Conservation (phyloP, 345 rosid species). For the Arabidopsis suecica region DNA sequence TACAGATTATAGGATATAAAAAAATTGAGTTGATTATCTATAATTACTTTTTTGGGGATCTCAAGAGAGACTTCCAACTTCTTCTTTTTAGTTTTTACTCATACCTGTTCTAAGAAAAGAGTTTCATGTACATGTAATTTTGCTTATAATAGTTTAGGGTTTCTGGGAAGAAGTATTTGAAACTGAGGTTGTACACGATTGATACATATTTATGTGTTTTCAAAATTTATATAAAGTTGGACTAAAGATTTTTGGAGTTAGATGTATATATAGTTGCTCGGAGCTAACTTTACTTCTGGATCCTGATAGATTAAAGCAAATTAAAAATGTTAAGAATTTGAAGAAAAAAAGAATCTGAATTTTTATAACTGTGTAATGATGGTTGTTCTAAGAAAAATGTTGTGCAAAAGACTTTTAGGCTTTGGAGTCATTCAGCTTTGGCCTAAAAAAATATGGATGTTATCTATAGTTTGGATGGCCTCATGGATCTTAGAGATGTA, state of each 20-base stretch:
- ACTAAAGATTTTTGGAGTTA: conserved; percentile 4
- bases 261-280: not conserved
- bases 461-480: conserved; percentile 3
- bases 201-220: conserved; percentile 6
- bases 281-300: conserved; percentile 4
- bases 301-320: not conserved
- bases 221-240: not conserved
- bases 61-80: conserved; percentile 31
- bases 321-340: not conserved
- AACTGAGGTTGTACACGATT: not conserved
- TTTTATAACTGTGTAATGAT: not conserved
- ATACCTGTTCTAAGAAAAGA: not conserved
- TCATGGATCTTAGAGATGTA: conserved; percentile 12
- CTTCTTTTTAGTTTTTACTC: not conserved
- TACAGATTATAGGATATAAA: not conserved
- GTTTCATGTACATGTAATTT: not conserved
- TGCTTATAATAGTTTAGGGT: conserved; percentile 37
- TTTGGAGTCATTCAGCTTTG: conserved; percentile 7
- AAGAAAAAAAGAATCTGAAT: not conserved
- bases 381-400: not conserved
- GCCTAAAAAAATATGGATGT: not conserved
- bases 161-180: conserved; percentile 14
- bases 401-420: conserved; percentile 6
- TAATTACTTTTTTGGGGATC: conserved; percentile 26
- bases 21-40: not conserved